Percentiles rank a stretch among this genome's conserved stretches.
phyloP scores from a whole-genome alignment of 805 yeast species.

The Candida ulmi region DNA sequence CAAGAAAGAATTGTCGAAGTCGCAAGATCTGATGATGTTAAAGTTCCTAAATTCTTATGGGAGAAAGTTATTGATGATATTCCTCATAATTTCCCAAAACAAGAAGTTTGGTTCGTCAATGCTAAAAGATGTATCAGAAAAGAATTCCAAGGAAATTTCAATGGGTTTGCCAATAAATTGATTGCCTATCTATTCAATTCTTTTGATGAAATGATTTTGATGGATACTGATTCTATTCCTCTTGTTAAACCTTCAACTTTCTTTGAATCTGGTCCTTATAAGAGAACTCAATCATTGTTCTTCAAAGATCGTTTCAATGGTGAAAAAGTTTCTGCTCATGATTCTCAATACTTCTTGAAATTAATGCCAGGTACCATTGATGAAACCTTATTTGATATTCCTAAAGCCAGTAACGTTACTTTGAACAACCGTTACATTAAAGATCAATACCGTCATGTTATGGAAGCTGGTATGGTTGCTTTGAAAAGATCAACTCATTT shows the following conservation, averaged over 20 bases:
- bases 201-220: conserved; percentile 38
- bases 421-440: conserved; percentile 16
- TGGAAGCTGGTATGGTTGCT: conserved; percentile 31
- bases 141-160: conserved; percentile 26
- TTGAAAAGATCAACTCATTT: conserved; percentile 22
- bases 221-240: conserved; percentile 47
- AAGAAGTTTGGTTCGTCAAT: conserved; percentile 34
- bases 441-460: conserved; percentile 17
- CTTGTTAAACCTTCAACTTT: conserved; percentile 30
- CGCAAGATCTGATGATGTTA: conserved; percentile 29
- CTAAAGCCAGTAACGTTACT: conserved; percentile 10
- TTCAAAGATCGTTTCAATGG: conserved; percentile 34
- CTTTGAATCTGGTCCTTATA: conserved; percentile 29
- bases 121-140: conserved; percentile 22
- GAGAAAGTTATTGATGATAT: conserved; percentile 16
- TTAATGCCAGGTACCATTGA: conserved; percentile 30
- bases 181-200: conserved; percentile 40
- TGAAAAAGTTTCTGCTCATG: conserved; percentile 18
- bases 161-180: conserved; percentile 39
- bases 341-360: conserved; percentile 28
- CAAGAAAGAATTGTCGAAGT: conserved; percentile 29
- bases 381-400: conserved; percentile 17
- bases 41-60: conserved; percentile 25
- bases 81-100: conserved; percentile 22
- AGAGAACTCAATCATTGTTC: conserved; percentile 33